These are phyloP conservation scores for Anthracocystis walkeri DNA, from an alignment of 1,284 basidiomycete genomes.

Conservation along the genomic window DNA sequence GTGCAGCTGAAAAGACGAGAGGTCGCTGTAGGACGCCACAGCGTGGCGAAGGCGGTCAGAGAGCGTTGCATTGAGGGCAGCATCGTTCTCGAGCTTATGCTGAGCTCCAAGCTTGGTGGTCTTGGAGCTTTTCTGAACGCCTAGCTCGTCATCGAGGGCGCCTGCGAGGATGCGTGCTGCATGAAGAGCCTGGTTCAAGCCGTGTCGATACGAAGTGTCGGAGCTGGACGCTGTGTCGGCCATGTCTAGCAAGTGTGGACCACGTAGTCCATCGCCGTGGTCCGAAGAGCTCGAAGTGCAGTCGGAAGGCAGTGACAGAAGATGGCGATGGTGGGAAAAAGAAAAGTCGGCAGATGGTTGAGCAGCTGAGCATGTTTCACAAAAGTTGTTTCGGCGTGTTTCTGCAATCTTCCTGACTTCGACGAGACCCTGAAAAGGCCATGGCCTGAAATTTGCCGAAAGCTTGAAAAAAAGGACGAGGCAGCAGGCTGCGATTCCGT, in stretches of 20 bases:
- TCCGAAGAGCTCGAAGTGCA: neutral
- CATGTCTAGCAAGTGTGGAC: conserved; percentile 12
- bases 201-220: conserved; percentile 34
- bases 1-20: conserved; percentile 17
- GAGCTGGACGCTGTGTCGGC: conserved; percentile 25
- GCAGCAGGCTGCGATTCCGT: conserved; percentile 2
- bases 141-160: conserved; percentile 38
- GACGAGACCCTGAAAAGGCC: conserved; percentile 10
- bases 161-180: conserved; percentile 40
- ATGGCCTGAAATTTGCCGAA: conserved; percentile 2
- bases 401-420: conserved; percentile 22
- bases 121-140: conserved; percentile 28
- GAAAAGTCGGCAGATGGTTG: neutral
- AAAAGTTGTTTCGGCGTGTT: conserved; percentile 21
- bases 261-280: conserved; percentile 6
- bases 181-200: conserved; percentile 30
- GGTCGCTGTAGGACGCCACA: conserved; percentile 17
- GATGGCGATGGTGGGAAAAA: neutral
- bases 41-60: conserved; percentile 15
- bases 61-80: conserved; percentile 27
- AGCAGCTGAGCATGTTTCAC: neutral
- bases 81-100: conserved; percentile 20
- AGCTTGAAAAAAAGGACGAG: neutral
- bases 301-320: neutral
- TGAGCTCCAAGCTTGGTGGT: conserved; percentile 32